Base-by-base conservation (phyloP, 768 basidiomycete genomes). In the Panaeolus cyanescens region DNA sequence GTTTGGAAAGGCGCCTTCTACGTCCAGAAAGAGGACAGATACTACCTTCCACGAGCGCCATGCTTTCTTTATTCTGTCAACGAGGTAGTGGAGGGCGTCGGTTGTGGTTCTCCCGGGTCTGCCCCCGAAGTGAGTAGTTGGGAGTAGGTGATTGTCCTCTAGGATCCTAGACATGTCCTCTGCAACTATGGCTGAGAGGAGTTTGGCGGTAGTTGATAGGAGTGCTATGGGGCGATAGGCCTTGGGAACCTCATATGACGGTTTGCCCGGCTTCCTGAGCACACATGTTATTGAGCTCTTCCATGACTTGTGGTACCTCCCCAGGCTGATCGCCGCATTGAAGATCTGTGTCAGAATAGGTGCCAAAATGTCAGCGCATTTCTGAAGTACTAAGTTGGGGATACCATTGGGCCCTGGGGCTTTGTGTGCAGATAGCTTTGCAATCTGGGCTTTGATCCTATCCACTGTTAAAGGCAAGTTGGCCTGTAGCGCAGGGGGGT, bases 1-100 rank as follows among this genome's bases (percentile, higher is more conserved):
- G n/a, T n/a, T n/a, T n/a, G n/a, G n/a, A n/a, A n/a, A n/a, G n/a
- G n/a, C n/a, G 0, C 72, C 79, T 64, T 79, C 67, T 0, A 82
- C 73, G 60, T 82, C 79, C 1, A 80, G 68, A 62, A 75, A 80
- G 0, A 79, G 71, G 0, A 69, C 65, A 0, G 69, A 68, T 0
- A 65, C 77, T 0, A 80, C 80, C 19, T 76, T 71, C 0, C 64
- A 55, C 2, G 61, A 40, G 0, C 72, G 30, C 80, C 79, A 83
- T 0, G 77, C 74, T 3, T 71, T 66, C 42, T 80, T 76, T 31
- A 81, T 71, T 10, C 64, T 71, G 9, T 74, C 57, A 13, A 75
- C 70, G 0, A 81, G 64, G 0, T 72, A 54, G 42, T 74, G 69
- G 4, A 79, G 58, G 0, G 77, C 70, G 63, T 82, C 77, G 0